Percentiles rank a stretch among this genome's conserved stretches.
These are phyloP conservation scores for Acanthochlamys bracteata DNA, from an alignment of 106 monocot species.

Conservation along the genomic window DNA sequence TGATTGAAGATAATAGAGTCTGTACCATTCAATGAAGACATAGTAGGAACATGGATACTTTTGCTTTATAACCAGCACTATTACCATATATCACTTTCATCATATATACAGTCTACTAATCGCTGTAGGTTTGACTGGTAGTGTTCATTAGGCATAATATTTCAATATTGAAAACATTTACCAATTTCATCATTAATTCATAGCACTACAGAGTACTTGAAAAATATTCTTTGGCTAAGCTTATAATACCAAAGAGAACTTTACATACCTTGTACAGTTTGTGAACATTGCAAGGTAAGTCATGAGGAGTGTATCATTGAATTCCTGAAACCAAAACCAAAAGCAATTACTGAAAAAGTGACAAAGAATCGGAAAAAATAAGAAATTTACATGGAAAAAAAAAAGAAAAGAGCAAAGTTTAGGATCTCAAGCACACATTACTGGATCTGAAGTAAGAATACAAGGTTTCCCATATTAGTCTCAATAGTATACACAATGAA, in stretches of 20 bases:
- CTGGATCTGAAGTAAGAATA: background rate
- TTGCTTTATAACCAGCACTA: too few relatives aligned
- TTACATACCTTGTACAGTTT: constrained; percentile 78
- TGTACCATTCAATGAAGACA: too few relatives aligned
- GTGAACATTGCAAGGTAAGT: constrained; percentile 97
- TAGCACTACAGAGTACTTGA: background rate
- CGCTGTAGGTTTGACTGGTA: background rate
- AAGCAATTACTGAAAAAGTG: background rate
- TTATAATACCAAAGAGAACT: background rate
- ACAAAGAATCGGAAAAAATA: background rate
- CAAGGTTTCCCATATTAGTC: too few relatives aligned
- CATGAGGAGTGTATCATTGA: constrained; percentile 89
- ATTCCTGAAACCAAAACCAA: constrained; percentile 51
- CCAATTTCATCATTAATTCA: background rate
- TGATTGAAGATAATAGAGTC: too few relatives aligned
- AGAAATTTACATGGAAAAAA: background rate
- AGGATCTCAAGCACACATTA: background rate
- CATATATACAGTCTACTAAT: too few relatives aligned
- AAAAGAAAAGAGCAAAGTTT: background rate
- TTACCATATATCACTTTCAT: too few relatives aligned
- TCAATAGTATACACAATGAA: too few relatives aligned
- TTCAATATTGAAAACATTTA: too few relatives aligned
- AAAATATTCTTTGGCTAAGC: background rate
- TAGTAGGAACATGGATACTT: too few relatives aligned
- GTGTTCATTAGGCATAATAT: background rate